Percentiles rank a stretch among this genome's conserved stretches.
Conservation (phyloP, 73 alveolate genomes). For the Stentor coeruleus region DNA sequence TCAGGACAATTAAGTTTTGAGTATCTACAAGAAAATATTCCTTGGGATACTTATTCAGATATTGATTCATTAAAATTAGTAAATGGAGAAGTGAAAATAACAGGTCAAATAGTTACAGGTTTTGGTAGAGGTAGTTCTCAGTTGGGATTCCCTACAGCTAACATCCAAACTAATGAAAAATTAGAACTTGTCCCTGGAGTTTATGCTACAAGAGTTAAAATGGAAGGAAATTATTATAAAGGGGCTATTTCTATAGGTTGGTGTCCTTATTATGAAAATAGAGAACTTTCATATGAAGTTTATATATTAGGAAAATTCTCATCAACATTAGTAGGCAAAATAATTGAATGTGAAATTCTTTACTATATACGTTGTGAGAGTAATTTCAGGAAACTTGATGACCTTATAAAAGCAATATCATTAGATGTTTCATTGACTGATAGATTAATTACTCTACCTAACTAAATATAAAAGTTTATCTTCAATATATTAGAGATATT, state of each 20-base stretch:
- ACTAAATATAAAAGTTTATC: neutral
- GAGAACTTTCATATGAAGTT: conserved; percentile 46
- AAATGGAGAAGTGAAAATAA: neutral
- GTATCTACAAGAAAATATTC: neutral
- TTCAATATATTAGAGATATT: neutral
- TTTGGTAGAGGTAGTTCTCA: conserved; percentile 71
- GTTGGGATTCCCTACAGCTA: conserved; percentile 79
- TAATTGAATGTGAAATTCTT: conserved; percentile 22
- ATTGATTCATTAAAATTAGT: too few relatives aligned
- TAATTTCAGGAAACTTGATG: conserved; percentile 33
- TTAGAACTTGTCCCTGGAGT: conserved; percentile 60
- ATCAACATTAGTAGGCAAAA: conserved; percentile 44
- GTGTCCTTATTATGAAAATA: conserved; percentile 54
- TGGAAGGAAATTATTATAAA: conserved; percentile 20
- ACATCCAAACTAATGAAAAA: conserved; percentile 31
- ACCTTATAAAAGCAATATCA: conserved; percentile 50
- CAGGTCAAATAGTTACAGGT: conserved; percentile 58
- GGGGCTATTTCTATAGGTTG: conserved; percentile 63
- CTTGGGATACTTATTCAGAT: too few relatives aligned
- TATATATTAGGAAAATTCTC: conserved; percentile 38
- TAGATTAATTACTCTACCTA: neutral
- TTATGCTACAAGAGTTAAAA: conserved; percentile 38
- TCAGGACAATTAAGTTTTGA: neutral
- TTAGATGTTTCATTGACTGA: conserved; percentile 46
- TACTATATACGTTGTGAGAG: conserved; percentile 51